Conservation (phyloP, 176 grass and related monocot species). For the Aegilops longissima region DNA sequence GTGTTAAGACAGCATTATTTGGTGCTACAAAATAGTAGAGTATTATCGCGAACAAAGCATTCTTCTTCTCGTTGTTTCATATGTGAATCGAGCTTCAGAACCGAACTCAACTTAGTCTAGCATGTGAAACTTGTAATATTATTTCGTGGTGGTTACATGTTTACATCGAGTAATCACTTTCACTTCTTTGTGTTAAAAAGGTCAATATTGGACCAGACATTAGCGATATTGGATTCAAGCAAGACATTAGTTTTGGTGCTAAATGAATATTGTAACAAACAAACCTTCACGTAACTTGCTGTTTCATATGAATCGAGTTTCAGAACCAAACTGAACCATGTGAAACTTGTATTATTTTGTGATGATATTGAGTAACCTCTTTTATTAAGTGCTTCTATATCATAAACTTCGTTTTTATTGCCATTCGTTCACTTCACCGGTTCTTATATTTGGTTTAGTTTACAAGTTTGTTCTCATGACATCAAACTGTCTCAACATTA, state of each 20-base stretch:
- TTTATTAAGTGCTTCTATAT: not conserved
- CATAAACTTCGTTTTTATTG: not conserved
- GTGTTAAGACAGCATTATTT: not conserved
- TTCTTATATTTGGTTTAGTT: constrained; percentile 15
- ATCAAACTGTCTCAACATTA: constrained; percentile 11
- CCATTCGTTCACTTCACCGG: not conserved
- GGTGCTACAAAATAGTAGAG: not conserved
- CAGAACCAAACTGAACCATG: constrained; percentile 5
- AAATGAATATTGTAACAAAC: not conserved
- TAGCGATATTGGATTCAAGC: not conserved
- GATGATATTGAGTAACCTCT: not conserved
- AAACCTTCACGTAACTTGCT: not conserved
- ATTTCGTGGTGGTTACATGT: not conserved
- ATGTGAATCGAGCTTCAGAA: not conserved
- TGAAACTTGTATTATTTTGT: not conserved
- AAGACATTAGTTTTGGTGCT: not conserved
- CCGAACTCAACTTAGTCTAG: constrained; percentile 5
- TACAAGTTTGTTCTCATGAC: not conserved
- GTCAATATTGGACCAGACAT: not conserved
- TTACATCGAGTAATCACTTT: not conserved
- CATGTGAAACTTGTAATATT: constrained; percentile 9
- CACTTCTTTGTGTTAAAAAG: not conserved
- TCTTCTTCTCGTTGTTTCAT: not conserved
- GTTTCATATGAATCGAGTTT: not conserved
- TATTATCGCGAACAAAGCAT: not conserved